Evolutionary conservation across 177 flowering plant genomes (phyloP), one percentile per base, ranked within the genome.

Genomic region (Vitis hybrid): DNA sequence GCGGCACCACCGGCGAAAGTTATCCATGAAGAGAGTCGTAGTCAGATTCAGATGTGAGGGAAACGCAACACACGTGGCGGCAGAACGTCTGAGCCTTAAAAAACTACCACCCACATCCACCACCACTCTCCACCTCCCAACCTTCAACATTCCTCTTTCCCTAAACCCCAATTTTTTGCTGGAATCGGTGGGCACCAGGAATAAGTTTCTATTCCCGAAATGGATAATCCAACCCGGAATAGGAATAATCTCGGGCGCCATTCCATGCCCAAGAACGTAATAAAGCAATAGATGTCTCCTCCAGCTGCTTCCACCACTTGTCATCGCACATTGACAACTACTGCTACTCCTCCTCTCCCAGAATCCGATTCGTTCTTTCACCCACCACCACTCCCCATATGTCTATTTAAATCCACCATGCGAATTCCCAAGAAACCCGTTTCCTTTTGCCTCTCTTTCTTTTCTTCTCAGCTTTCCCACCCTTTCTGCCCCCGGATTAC

Each of bases 351-450:
- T n/a, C 45, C 60, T 51, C 45, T 48, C 48, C 61, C 26, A 21
- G 73, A 57, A 77, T 67, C 81, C 11, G 72, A 75, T 77, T 77
- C 77, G 59, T 29, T 26, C 18, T 33, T 53, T 26, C 52, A 7
- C 19, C 67, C 55, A 29, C 58, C 21, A 14, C 2, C 56, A 29
- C 45, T 2, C 69, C 11, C 75, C 11, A 59, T 14, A 77, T 79
- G 87, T 67, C 75, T 81, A 78, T 82, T 74, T 82, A 80, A 82
- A 15, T n/a, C 74, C 80, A 79, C 60, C 48, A 85, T 85, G 88
- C 86, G 86, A 59, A 48, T 85, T 71, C 86, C 80, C 16, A 81
- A 65, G 82, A 76, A 60, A 51, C 76, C 81, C 18, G 68, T 76
- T 68, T 70, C 74, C 29, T 31, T 73, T 57, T 71, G 71, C 52